Conservation (phyloP, 495 filamentous ascomycete genomes). For the Aspergillus campestris region DNA sequence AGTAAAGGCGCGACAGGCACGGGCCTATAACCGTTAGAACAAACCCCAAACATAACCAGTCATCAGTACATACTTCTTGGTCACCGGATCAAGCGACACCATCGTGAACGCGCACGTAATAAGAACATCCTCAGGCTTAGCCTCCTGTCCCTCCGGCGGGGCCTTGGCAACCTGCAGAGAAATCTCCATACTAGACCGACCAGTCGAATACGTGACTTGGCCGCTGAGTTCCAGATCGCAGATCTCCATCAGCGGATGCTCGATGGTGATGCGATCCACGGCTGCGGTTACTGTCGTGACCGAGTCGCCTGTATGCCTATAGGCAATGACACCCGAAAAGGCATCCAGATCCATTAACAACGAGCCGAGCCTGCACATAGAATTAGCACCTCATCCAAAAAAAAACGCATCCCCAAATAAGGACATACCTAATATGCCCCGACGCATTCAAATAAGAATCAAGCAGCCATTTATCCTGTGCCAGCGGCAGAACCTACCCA, state of each 20-base stretch:
- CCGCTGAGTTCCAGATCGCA: slow-evolving; percentile 76
- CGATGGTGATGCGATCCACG: slow-evolving; percentile 70
- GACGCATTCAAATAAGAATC: slow-evolving; percentile 61
- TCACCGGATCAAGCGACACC: slow-evolving; percentile 67
- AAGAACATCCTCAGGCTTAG: slow-evolving; percentile 60
- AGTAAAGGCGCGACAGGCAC: slow-evolving; percentile 50
- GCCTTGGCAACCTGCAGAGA: slow-evolving; percentile 66
- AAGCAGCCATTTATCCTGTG: slow-evolving; percentile 61
- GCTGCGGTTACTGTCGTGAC: slow-evolving; percentile 78
- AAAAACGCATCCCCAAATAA: too few relatives aligned
- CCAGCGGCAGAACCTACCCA: slow-evolving; percentile 52
- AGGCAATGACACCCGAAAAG: slow-evolving; percentile 68
- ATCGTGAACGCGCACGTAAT: slow-evolving; percentile 81
- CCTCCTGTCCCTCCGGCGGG: slow-evolving; percentile 45
- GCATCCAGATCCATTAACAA: slow-evolving; percentile 81
- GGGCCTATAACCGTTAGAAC: slow-evolving; percentile 30
- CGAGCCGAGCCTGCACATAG: slow-evolving; percentile 48
- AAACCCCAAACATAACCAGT: background rate
- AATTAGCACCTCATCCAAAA: too few relatives aligned
- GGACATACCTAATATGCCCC: slow-evolving; percentile 54
- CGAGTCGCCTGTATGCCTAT: slow-evolving; percentile 70
- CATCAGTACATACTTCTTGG: slow-evolving; percentile 49
- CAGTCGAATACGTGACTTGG: slow-evolving; percentile 73
- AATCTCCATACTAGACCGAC: slow-evolving; percentile 73
- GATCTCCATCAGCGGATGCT: slow-evolving; percentile 64